Evolutionary conservation across 345 rosid genomes (phyloP).

Genomic region (Zanthoxylum bungeanum): DNA sequence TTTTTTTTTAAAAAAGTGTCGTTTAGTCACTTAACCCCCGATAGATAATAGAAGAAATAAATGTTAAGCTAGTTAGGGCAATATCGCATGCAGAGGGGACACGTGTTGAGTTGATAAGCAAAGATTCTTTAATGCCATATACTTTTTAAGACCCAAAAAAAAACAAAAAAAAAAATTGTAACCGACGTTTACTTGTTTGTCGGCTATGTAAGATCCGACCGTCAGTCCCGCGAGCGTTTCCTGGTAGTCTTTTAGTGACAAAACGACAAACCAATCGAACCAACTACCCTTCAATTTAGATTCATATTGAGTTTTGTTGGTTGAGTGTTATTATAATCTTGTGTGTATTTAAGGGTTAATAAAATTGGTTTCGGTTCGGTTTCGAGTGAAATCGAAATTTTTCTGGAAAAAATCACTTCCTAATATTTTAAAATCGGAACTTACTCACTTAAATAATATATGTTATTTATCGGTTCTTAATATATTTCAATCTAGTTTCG

Average conservation of each 20-base stretch:
- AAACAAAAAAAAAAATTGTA: no score
- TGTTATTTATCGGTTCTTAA: no score
- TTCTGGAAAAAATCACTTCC: no score
- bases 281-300: background rate
- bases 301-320: no score
- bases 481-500: no score
- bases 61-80: background rate
- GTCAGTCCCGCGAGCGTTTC: constrained; percentile 7
- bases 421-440: no score
- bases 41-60: background rate
- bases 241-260: background rate
- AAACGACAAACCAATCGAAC: background rate
- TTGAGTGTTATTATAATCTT: no score
- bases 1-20: background rate
- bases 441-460: no score
- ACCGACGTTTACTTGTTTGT: background rate
- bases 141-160: no score
- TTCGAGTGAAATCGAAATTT: no score
- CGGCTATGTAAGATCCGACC: background rate
- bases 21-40: background rate
- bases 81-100: background rate
- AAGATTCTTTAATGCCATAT: background rate
- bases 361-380: no score
- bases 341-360: no score
- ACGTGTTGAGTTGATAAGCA: constrained; percentile 11